Percentiles rank a stretch among this genome's conserved stretches.
phyloP scores from a whole-genome alignment of 306 rosid species.

The Oemleria cerasiformis region DNA sequence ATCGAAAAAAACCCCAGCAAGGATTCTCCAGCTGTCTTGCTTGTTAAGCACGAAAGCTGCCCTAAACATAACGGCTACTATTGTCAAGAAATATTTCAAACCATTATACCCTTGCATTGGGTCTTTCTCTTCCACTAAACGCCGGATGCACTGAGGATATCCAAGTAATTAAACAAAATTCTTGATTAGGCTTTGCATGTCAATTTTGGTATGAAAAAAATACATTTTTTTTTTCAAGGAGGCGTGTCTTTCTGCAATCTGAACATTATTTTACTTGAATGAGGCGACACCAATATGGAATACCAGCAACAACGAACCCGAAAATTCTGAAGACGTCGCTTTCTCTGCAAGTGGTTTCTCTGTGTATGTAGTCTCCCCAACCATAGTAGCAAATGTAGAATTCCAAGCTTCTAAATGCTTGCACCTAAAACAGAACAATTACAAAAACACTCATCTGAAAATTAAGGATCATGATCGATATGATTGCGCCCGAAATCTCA shows the following conservation, averaged over 20 bases:
- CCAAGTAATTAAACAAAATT: no score
- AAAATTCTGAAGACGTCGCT: conserved; percentile 36
- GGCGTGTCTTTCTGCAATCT: no score
- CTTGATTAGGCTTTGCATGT: no score
- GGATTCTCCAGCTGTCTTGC: conserved; percentile 32
- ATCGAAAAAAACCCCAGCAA: conserved; percentile 50
- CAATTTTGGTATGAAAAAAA: no score
- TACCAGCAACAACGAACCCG: conserved; percentile 42
- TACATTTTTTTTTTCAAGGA: no score
- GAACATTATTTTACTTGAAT: conserved; percentile 12
- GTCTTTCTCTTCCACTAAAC: conserved; percentile 59
- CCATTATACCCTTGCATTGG: conserved; percentile 60
- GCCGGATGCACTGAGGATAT: conserved; percentile 53
- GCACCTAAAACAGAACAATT: conserved; percentile 19
- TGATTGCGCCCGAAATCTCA: no score
- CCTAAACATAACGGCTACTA: conserved; percentile 56
- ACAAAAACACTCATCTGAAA: no score
- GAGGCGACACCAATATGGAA: conserved; percentile 60
- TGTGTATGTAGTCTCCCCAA: conserved; percentile 54
- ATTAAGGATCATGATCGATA: no score
- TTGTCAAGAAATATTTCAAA: conserved; percentile 52
- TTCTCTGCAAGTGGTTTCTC: conserved; percentile 35
- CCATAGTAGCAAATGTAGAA: conserved; percentile 76
- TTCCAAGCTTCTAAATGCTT: conserved; percentile 61
- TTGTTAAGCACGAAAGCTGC: conserved; percentile 36